Evolutionary conservation across 805 yeast genomes (phyloP), one percentile per base, ranked within the genome.

Genomic region (Candida nitratophila): DNA sequence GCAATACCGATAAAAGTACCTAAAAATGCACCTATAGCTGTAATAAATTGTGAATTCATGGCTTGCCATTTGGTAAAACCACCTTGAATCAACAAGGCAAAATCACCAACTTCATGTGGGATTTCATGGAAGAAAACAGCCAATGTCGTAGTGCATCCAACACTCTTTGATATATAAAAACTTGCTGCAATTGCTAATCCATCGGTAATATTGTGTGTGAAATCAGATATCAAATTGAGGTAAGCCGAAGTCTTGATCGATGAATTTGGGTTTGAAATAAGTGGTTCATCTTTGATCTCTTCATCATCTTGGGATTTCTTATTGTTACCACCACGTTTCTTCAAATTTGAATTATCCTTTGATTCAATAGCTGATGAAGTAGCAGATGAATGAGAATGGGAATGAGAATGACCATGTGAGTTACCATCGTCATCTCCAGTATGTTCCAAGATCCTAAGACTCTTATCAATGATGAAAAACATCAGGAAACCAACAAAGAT

Each of bases 51-150:
- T 0, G 86, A 78, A 43, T 70, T 71, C 71, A 82, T 70, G 2
- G 87, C 88, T 49, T 78, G 78, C 60, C 76, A 63, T 60, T 79
- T 79, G 19, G 85, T 69, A 50, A 80, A 75, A 0, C 91, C 91
- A 20, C 82, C 81, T 53, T 80, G 79, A 48, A 81, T 73, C 47
- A 85, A 65, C 22, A 85, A 65, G 0, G 89, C 90, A 63, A 81
- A 85, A 56, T 85, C 93, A 40, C 91, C 90, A 48, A 85, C 74
- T 56, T 83, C 88, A 57, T 85, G 93, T 6, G 93, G 93, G 40
- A 84, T 75, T 58, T 85, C 93, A 58, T 85, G 93, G 61, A 81
- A 74, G 48, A 83, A 72, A 26, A 84, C 81, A 1, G 90, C 86
- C 32, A 83, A 62, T 20, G 84, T 76, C 0, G 90, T 82, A 2